A percentile compares a stretch with the other conserved stretches of the same genome.
Conservation (phyloP, 257 asterid genomes). For the Ophiorrhiza pumila region DNA sequence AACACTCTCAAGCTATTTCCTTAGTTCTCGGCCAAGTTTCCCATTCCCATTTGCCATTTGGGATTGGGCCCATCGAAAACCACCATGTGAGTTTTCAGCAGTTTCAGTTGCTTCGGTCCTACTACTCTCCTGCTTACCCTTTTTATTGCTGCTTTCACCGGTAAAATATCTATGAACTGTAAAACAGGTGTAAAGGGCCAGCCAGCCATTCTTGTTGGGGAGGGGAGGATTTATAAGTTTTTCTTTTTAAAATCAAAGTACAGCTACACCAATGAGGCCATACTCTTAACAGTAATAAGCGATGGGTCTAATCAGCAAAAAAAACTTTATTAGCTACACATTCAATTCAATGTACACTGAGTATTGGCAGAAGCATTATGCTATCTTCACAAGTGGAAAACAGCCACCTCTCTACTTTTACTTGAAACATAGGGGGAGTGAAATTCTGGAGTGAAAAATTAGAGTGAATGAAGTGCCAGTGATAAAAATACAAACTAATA, state of each 20-base stretch:
- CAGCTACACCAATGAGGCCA: neutral
- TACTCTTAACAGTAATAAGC: neutral
- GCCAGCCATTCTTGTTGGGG: neutral
- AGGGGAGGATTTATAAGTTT: neutral
- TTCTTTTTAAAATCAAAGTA: neutral
- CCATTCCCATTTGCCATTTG: too few species aligned
- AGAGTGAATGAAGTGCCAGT: too few species aligned
- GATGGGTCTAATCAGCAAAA: neutral
- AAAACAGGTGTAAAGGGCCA: neutral
- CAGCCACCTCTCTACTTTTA: too few species aligned
- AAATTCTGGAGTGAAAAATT: too few species aligned
- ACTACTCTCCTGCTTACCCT: neutral
- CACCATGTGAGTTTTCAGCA: constrained; percentile 19
- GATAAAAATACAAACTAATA: too few species aligned
- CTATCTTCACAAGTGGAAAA: too few species aligned
- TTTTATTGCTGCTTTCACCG: neutral
- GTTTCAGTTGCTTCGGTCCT: constrained; percentile 11
- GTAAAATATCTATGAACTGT: constrained; percentile 7
- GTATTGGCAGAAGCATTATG: neutral
- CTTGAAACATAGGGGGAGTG: too few species aligned
- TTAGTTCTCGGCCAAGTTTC: neutral
- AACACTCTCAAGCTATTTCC: too few species aligned
- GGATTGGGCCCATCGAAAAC: neutral
- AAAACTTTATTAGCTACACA: neutral
- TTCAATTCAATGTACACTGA: too few species aligned